Conservation (phyloP, 2,329 filamentous ascomycete species). For the Talaromyces amestolkiae region DNA sequence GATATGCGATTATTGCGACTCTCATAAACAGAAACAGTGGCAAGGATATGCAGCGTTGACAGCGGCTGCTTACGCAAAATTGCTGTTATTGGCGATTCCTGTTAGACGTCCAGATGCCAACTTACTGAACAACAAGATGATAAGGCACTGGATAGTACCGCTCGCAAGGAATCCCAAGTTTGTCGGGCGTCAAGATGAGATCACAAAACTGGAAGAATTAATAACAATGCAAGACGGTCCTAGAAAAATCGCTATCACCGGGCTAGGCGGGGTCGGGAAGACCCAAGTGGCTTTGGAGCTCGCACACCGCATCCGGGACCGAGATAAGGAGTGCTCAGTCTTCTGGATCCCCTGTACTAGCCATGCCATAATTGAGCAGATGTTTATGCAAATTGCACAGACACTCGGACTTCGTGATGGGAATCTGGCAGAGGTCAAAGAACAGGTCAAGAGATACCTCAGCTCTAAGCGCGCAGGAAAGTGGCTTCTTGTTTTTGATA, state of each 20-base stretch:
- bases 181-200: slow-evolving; percentile 20
- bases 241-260: slow-evolving; percentile 14
- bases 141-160: slow-evolving; percentile 14
- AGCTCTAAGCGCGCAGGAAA: slow-evolving; percentile 16
- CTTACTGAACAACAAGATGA: not conserved
- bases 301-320: not conserved
- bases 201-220: slow-evolving; percentile 15
- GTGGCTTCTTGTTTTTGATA: slow-evolving; percentile 29
- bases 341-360: not conserved
- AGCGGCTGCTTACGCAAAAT: slow-evolving; percentile 28
- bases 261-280: not conserved
- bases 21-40: slow-evolving; percentile 38
- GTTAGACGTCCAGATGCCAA: not conserved
- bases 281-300: slow-evolving; percentile 1
- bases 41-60: slow-evolving; percentile 32
- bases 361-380: slow-evolving; percentile 7
- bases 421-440: slow-evolving; percentile 22
- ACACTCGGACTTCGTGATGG: slow-evolving; percentile 14
- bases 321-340: not conserved
- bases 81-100: not conserved
- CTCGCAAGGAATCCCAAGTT: slow-evolving; percentile 19
- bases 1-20: slow-evolving; percentile 38
- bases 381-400: slow-evolving; percentile 2
- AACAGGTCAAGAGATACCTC: slow-evolving; percentile 20
- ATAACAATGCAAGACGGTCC: not conserved